Evolutionary conservation across 768 basidiomycete genomes (phyloP).

Genomic region (Sutorius australiensis): DNA sequence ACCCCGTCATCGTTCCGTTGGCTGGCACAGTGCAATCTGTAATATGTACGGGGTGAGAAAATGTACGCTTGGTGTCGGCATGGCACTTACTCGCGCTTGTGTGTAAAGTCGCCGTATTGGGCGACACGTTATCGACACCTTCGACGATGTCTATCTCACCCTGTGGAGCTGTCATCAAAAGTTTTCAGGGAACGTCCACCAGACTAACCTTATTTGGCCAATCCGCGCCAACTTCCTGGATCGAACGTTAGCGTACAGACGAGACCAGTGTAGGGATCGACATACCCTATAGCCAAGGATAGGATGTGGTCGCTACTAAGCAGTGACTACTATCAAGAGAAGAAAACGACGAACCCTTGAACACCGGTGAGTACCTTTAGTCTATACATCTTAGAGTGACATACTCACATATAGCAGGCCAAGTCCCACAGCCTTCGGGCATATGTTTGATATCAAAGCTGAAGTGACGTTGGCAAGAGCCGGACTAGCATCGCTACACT

Average conservation of each 20-base stretch:
- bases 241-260: not conserved
- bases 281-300: not conserved
- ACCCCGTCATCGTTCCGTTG: conserved; percentile 28
- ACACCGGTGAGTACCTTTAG: not conserved
- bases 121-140: conserved; percentile 25
- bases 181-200: not conserved
- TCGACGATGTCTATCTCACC: conserved; percentile 29
- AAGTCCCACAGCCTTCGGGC: conserved; percentile 35
- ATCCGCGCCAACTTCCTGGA: conserved; percentile 18
- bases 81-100: conserved; percentile 10
- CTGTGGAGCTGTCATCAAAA: conserved; percentile 2
- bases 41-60: conserved; percentile 13
- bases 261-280: not conserved
- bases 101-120: conserved; percentile 28
- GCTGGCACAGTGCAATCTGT: conserved; percentile 29
- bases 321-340: too few species aligned
- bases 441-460: conserved; percentile 34
- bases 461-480: not conserved
- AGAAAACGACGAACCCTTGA: conserved; percentile 6
- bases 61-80: not conserved
- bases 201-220: conserved; percentile 14
- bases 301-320: not conserved
- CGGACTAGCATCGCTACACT: not conserved
- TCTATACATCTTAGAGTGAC: not conserved
- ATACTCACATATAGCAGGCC: conserved; percentile 32